Base-by-base conservation (phyloP, 2,329 filamentous ascomycete genomes). In the Myriangium duriaei region DNA sequence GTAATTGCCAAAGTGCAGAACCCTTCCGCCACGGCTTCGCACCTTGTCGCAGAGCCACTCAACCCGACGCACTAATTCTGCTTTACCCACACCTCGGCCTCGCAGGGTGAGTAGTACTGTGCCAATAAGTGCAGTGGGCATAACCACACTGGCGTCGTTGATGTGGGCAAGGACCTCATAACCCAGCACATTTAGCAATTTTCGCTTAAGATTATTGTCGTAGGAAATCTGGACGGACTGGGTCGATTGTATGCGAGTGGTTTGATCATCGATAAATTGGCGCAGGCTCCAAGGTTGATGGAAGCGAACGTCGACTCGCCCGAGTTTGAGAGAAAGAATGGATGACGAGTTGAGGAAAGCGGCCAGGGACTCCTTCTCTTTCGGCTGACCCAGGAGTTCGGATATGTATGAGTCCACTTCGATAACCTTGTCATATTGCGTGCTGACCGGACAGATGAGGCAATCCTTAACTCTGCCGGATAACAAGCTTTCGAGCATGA, bases 371-470 rank as follows among this genome's bases (percentile, higher is more conserved):
- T 98, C 91, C 55, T 94, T 93, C 52, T 84, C 84, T 60, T 98
- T 98, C 0, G 91, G 91, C 44, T 92, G 79, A 3, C 91, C 91
- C 1, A 98, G 71, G 2, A 98, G 72, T 58, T 98, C 91, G 21
- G 79, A 91, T 31, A 96, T 88, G 53, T 98, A 98, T 4, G 86
- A 91, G 47, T 94, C 86, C 1, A 92, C 94, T 59, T 98, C 91
- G 42, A 98, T 92, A 40, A 98, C 91, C 55, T 96, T 98, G 67
- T 98, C 91, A 55, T 98, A 98, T 56, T 98, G 91, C 1, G 87
- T 95, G 57, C 83, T 92, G 32, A 98, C 91, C 0, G 91, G 91
- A 49, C 88, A 94, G 37, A 98, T 85, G 30, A 95, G 82, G 19
- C 85, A 79, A 58, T 98, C 91, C 32, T 92, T 69, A 0, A 94